phyloP scores from a whole-genome alignment of 73 alveolate genomes.

The Paramecium octaurelia region DNA sequence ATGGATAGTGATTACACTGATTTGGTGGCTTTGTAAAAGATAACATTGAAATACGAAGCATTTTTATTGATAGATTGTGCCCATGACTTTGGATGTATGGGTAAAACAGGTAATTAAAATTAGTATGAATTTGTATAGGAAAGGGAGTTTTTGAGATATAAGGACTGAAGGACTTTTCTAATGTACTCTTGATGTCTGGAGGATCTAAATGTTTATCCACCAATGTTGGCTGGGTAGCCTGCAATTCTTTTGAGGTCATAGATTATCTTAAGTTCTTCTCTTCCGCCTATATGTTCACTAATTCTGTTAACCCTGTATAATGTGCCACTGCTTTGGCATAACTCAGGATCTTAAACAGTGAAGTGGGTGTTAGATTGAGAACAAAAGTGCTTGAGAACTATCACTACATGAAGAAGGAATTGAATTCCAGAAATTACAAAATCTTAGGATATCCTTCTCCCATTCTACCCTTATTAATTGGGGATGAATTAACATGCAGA shows the following conservation, averaged over 20 bases:
- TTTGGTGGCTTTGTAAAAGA: slow-evolving; percentile 37
- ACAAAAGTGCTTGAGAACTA: slow-evolving; percentile 45
- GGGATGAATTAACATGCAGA: slow-evolving; percentile 56
- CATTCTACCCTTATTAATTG: slow-evolving; percentile 45
- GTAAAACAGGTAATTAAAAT: background rate
- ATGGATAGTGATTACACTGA: slow-evolving; percentile 61
- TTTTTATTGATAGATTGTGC: slow-evolving; percentile 60
- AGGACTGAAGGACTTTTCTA: slow-evolving; percentile 47
- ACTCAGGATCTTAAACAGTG: slow-evolving; percentile 58
- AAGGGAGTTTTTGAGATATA: slow-evolving; percentile 55
- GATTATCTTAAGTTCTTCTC: slow-evolving; percentile 56
- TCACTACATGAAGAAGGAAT: slow-evolving; percentile 50
- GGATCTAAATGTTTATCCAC: slow-evolving; percentile 64
- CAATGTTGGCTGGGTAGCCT: slow-evolving; percentile 57
- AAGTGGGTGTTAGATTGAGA: slow-evolving; percentile 42
- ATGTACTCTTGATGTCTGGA: slow-evolving; percentile 62
- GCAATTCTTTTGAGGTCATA: slow-evolving; percentile 47
- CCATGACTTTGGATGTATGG: slow-evolving; percentile 66
- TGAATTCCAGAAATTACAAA: slow-evolving; percentile 36
- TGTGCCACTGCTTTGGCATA: slow-evolving; percentile 62
- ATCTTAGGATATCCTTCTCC: slow-evolving; percentile 61
- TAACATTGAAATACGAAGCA: slow-evolving; percentile 54
- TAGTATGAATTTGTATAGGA: background rate
- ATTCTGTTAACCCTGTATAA: slow-evolving; percentile 56
- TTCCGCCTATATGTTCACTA: slow-evolving; percentile 63